phyloP scores from a whole-genome alignment of 1,139 yeast genomes.

The Spathaspora sp. region DNA sequence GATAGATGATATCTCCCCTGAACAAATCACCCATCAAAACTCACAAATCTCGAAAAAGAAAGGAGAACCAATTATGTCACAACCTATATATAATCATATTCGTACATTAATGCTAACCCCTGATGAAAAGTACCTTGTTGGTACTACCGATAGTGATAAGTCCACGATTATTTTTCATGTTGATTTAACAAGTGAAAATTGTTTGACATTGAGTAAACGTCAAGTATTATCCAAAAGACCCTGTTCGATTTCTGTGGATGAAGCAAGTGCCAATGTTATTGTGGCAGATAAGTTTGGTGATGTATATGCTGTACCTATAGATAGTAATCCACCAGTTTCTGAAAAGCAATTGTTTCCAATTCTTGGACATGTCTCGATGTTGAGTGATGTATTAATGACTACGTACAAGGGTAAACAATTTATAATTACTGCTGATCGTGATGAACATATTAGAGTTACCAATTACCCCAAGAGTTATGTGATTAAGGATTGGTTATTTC shows the following conservation, averaged over 20 bases:
- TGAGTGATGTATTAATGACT: conserved; percentile 64
- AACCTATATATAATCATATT: conserved; percentile 62
- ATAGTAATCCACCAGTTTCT: conserved; percentile 26
- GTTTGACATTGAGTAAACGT: conserved; percentile 58
- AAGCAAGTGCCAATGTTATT: conserved; percentile 50
- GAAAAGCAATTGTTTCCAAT: conserved; percentile 59
- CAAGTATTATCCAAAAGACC: conserved; percentile 90
- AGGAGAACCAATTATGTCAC: conserved; percentile 28
- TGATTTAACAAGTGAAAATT: conserved; percentile 28
- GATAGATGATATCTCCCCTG: conserved; percentile 43
- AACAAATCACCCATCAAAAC: conserved; percentile 27
- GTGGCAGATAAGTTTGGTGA: conserved; percentile 99
- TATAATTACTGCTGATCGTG: conserved; percentile 85
- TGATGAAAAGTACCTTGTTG: conserved; percentile 57
- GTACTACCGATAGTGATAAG: conserved; percentile 82
- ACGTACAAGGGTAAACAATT: conserved; percentile 49
- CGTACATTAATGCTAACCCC: conserved; percentile 53
- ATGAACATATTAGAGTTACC: conserved; percentile 92
- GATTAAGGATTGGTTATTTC: conserved; percentile 81
- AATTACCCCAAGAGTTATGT: conserved; percentile 76
- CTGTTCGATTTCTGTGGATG: conserved; percentile 66
- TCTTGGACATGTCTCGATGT: conserved; percentile 95
- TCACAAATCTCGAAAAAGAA: conserved; percentile 34
- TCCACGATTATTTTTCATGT: conserved; percentile 65
- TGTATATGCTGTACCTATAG: conserved; percentile 62